phyloP scores from a whole-genome alignment of 768 basidiomycete species.

The Russula griseocarnosa region DNA sequence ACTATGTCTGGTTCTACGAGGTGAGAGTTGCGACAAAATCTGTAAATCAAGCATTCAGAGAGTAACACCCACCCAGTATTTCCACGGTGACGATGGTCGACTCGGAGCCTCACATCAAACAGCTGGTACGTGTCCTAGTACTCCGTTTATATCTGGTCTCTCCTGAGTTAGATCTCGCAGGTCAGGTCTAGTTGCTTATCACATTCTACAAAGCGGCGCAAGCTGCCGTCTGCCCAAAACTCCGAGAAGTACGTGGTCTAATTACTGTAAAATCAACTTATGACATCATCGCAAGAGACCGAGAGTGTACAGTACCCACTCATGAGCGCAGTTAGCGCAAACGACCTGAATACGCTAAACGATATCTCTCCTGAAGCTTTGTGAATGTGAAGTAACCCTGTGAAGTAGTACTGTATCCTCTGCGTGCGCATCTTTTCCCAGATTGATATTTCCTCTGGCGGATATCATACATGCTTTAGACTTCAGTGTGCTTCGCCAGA shows the following conservation, averaged over 20 bases:
- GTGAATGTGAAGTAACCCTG: conserved; percentile 36
- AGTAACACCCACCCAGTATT: conserved; percentile 54
- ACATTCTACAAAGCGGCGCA: conserved; percentile 86
- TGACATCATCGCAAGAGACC: conserved; percentile 50
- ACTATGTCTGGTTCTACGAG: conserved; percentile 96
- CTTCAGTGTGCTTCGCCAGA: conserved; percentile 1
- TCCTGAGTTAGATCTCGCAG: conserved; percentile 35
- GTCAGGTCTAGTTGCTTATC: conserved; percentile 87
- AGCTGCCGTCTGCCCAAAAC: conserved; percentile 90
- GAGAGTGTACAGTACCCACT: conserved; percentile 68
- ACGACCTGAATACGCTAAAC: conserved; percentile 54
- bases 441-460: background rate
- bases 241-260: conserved; percentile 69
- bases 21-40: conserved; percentile 36
- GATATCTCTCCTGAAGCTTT: conserved; percentile 72
- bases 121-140: conserved; percentile 67
- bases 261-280: no score
- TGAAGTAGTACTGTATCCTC: conserved; percentile 21
- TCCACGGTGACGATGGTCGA: conserved; percentile 89
- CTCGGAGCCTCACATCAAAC: conserved; percentile 98
- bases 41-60: background rate
- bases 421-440: background rate
- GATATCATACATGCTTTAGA: background rate
- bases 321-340: conserved; percentile 58
- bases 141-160: background rate